Conservation (phyloP, 2,329 filamentous ascomycete species). For the Tolypocladium paradoxum region DNA sequence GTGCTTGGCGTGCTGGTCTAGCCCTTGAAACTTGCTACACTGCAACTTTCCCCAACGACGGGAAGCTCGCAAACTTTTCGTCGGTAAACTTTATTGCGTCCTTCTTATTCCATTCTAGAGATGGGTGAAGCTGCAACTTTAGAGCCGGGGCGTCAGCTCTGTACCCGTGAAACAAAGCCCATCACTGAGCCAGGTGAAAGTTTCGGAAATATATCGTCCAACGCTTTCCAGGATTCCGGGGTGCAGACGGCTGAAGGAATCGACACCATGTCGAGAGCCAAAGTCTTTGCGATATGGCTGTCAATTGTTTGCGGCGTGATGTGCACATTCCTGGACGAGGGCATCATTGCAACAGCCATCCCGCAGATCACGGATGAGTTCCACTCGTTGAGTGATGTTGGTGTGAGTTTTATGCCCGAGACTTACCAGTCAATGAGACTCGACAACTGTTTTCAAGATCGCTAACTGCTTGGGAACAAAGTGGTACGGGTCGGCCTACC, state of each 20-base stretch:
- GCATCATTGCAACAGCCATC: slow-evolving; percentile 1
- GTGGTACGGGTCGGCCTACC: not conserved
- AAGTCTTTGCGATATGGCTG: not conserved
- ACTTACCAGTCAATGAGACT: not conserved
- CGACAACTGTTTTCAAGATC: not conserved
- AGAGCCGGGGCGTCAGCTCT: not conserved
- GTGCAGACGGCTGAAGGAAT: not conserved
- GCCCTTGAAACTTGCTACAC: not conserved
- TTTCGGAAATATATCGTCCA: not conserved
- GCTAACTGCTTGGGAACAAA: not conserved
- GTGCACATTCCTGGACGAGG: slow-evolving; percentile 2
- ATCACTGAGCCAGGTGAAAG: not conserved
- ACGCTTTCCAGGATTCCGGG: not conserved
- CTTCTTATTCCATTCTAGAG: not conserved
- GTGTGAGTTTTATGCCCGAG: not conserved
- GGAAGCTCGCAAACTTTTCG: not conserved
- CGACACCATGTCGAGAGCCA: not conserved
- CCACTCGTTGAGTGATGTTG: not conserved
- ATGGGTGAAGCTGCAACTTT: not conserved
- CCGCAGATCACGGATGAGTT: slow-evolving; percentile 1
- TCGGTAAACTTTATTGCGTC: not conserved
- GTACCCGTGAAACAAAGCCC: not conserved
- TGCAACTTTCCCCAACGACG: not conserved
- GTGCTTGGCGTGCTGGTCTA: not conserved
- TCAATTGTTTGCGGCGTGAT: slow-evolving; percentile 1